Conservation (phyloP, 176 grass and related monocot species). For the Juncus effusus region DNA sequence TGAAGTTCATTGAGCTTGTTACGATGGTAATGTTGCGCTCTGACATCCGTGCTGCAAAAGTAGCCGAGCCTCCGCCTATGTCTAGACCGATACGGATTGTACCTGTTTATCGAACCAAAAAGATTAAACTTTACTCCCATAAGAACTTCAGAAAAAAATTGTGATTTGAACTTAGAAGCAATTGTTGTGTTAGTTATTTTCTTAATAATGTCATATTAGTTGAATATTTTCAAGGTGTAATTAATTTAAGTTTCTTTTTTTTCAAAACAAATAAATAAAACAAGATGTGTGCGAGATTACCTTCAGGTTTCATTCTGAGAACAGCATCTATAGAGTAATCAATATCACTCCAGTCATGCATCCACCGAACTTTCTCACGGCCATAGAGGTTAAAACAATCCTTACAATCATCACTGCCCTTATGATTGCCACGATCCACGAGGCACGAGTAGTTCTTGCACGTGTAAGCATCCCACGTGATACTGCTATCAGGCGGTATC, state of each 20-base stretch:
- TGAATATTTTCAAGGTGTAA: too few species aligned
- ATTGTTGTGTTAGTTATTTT: too few species aligned
- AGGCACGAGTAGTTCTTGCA: conserved; percentile 57
- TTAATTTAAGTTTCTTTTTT: not conserved
- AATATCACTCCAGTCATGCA: conserved; percentile 28
- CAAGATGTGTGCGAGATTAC: not conserved
- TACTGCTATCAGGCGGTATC: conserved; percentile 40
- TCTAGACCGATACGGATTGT: conserved; percentile 47
- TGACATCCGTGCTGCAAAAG: conserved; percentile 44
- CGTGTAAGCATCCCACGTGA: conserved; percentile 45
- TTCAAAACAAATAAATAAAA: too few species aligned
- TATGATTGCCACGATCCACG: conserved; percentile 21
- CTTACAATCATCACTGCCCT: conserved; percentile 46
- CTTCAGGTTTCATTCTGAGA: conserved; percentile 20
- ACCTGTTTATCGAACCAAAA: not conserved
- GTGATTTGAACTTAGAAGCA: too few species aligned
- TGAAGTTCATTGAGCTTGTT: conserved; percentile 44
- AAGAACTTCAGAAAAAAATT: not conserved
- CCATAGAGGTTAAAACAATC: conserved; percentile 48
- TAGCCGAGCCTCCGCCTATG: conserved; percentile 40
- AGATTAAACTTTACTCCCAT: not conserved
- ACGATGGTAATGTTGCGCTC: conserved; percentile 50
- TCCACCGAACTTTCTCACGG: conserved; percentile 42
- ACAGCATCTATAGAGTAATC: conserved; percentile 46
- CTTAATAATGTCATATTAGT: too few species aligned